Base-by-base conservation (phyloP, 2,329 filamentous ascomycete species). In the Fusarium pilosicola region DNA sequence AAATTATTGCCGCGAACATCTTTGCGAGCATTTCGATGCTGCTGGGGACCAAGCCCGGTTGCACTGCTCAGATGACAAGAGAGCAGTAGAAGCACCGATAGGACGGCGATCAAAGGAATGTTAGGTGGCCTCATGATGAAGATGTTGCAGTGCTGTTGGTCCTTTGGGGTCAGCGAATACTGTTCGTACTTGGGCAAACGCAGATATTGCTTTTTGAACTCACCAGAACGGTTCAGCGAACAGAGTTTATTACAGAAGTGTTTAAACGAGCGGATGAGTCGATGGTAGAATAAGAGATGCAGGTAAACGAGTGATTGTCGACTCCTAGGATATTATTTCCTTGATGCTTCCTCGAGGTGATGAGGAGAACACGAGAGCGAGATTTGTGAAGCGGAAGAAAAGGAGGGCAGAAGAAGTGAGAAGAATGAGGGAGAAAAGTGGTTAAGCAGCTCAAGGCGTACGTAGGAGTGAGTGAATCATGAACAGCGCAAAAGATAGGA, bases 81-180 rank as follows among this genome's bases (percentile, higher is more conserved):
- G 14, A 79, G 59, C 20, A 79, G 64, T 62, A 80, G 80, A 75
- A 77, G 22, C 22, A 60, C 61, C 55, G 80, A 83, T 71, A 80
- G 66, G 36, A 84, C 60, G 77, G 80, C 78, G 70, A 78, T 61
- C 70, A 77, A 69, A 59, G 82, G 70, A 76, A 76, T 76, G 11
- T 57, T 68, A 20, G 73, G 80, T 32, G 64, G 76, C 72, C 81
- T 84, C 85, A 87, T 87, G 61, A 41, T 80, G 78, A 65, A 58
- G 62, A 58, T n/a, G 28, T 48, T 34, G 42, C 42, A 55, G 55
- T 65, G 48, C 46, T 72, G 28, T 44, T 65, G 30, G 15, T 51
- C 17, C 44, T 42, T 36, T 20, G 18, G 15, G 24, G 55, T 74
- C 13, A 74, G 67, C 24, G 55, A 36, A 20, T 22, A 48, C 39